Evolutionary conservation across 345 rosid genomes (phyloP), one percentile per base, ranked within the genome.

Genomic region (Jatropha curcas): DNA sequence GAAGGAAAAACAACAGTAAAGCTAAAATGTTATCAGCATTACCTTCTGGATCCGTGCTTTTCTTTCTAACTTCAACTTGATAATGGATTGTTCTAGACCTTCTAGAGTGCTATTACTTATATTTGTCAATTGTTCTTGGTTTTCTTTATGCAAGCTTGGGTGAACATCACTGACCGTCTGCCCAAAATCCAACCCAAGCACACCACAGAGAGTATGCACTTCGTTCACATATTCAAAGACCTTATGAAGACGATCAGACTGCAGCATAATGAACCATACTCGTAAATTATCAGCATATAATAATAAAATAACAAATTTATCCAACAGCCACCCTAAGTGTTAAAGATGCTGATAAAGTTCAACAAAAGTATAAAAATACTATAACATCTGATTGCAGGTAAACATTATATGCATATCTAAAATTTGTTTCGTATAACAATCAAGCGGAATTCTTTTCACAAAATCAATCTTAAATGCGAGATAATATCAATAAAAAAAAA

Each of bases 161-260:
- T 95, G 94, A 79, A 95, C 96, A 39, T 88, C 94, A 7, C 92
- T 83, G 65, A 95, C 94, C 1, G 88, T 86, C 80, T 86, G 89
- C 45, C 88, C 82, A 79, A 95, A 95, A 77, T 95, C 97, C 77
- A 91, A 72, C 55, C 94, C 97, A 25, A 95, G 89, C 74, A 95
- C 92, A 67, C 96, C 90, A 71, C 97, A 92, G 0, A 92, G 87
- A 35, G 86, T 73, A 75, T 95, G 99, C 37, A 87, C 98, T 82
- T 92, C 97, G 33, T 95, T 92, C 53, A 92, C 85, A 74, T 77
- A 81, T 22, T 83, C 84, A 82, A 92, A 88, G 65, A 90, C 98
- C 81, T 91, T 91, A 67, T 81, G 86, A 60, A 92, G 89, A 60
- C 99, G 99, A 71, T 88, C 94, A 68, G 96, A 86, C 99, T 95